Evolutionary conservation across 306 rosid genomes (phyloP).

Genomic region (Cicer bijugum): DNA sequence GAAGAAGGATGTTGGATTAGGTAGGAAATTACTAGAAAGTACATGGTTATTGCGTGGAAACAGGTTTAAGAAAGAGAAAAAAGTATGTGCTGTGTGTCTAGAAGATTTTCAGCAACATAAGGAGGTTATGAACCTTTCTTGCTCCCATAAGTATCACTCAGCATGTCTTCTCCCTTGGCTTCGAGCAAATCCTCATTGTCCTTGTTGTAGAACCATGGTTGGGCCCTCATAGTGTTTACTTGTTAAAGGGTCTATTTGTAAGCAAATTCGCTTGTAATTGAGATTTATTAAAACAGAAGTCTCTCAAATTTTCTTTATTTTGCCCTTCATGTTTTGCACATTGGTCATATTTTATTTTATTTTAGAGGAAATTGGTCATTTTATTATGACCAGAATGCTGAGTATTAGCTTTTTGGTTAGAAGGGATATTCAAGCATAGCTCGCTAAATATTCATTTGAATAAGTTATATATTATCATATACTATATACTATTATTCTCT

Average conservation of each 20-base stretch:
- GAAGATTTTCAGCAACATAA: constrained; percentile 42
- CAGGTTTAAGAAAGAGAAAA: constrained; percentile 43
- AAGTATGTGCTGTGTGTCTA: constrained; percentile 49
- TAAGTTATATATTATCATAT: background rate
- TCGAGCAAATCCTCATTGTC: constrained; percentile 48
- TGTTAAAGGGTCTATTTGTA: too few relatives aligned
- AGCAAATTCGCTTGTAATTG: constrained; percentile 1
- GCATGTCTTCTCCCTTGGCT: constrained; percentile 56
- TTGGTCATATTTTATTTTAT: background rate
- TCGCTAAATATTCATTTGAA: background rate
- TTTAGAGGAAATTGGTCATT: too few relatives aligned
- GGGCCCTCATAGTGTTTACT: too few relatives aligned
- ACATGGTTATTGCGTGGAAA: constrained; percentile 42
- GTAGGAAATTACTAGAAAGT: constrained; percentile 34
- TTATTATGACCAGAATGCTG: background rate
- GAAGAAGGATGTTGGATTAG: constrained; percentile 38
- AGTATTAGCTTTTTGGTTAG: background rate
- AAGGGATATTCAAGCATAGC: too few relatives aligned
- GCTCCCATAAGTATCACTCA: constrained; percentile 55
- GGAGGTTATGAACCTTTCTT: constrained; percentile 46
- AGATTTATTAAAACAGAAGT: background rate
- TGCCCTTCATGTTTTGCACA: background rate
- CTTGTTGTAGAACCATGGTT: constrained; percentile 48
- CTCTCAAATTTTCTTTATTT: background rate
- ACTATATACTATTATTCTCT: background rate